Evolutionary conservation across 768 basidiomycete species (phyloP), one percentile per base, ranked within the genome.

Genomic region (Termitomyces heimii): DNA sequence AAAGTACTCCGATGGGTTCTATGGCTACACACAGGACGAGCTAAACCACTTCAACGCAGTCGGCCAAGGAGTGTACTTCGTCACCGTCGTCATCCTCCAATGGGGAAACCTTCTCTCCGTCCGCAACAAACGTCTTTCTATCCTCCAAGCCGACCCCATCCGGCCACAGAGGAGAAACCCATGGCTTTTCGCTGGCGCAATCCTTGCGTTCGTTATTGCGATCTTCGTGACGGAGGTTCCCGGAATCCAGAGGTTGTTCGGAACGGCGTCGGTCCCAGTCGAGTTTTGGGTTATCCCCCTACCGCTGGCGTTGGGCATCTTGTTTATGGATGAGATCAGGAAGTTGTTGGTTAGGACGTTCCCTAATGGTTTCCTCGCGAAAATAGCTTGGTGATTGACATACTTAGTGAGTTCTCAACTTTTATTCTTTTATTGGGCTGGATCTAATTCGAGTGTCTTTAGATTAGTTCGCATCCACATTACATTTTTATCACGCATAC

Each of bases 261-360:
- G 40, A 4, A 81, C 78, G 5, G 64, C 73, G 1, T 73, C 77
- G 6, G 78, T 80, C 28, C 78, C 75, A 3, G 65, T 68, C 3
- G 77, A 74, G 72, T 81, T 77, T 64, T 81, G 79, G 79, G 71
- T 75, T 18, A 66, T 77, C 31, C 78, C 79, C 2, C 74, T 79
- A 51, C 69, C 65, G 3, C 78, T 80, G 46, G 79, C 75, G 2
- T 45, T 74, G 10, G 77, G 64, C 1, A 67, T 80, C 8, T 60
- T 81, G 50, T 65, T 64, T 8, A 61, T 78, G 45, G 78, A 81
- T 51, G 79, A 81, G 60, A 56, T 72, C 1, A 68, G 78, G 29
- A 80, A 80, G 63, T 57, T 77, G 48, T 60, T 79, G 14, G 78
- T 78, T 4, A 54, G 62, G 29, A 47, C 46, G 6, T 62, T 55